phyloP scores from a whole-genome alignment of 495 filamentous ascomycete species.

The Penicillium crystallinum region DNA sequence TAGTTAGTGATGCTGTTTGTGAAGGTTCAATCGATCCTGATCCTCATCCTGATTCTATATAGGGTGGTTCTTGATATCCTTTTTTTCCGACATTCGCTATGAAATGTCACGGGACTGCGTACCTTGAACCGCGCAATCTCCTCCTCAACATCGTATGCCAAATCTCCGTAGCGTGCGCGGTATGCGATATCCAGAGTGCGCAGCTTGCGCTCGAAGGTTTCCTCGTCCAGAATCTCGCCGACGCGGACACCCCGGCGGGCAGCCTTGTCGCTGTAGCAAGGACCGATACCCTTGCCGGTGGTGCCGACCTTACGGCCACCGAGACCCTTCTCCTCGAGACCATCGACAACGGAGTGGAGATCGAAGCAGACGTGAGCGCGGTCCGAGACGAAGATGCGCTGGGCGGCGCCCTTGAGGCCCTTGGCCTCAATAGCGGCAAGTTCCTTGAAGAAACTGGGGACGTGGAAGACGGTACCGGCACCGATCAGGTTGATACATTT shows the following conservation, averaged over 20 bases:
- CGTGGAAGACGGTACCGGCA: slow-evolving; percentile 77
- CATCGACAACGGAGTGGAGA: slow-evolving; percentile 75
- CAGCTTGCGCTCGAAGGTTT: slow-evolving; percentile 68
- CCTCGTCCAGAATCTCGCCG: slow-evolving; percentile 68
- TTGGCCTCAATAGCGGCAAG: slow-evolving; percentile 64
- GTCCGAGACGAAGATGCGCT: slow-evolving; percentile 73
- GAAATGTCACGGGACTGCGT: slow-evolving; percentile 1
- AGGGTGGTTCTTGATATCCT: too few relatives aligned
- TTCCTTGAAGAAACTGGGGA: slow-evolving; percentile 85
- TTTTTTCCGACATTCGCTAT: neutral
- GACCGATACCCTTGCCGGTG: slow-evolving; percentile 65
- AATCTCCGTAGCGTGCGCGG: slow-evolving; percentile 67
- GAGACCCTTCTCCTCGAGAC: slow-evolving; percentile 72
- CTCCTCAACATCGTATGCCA: slow-evolving; percentile 73
- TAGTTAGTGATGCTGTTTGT: neutral
- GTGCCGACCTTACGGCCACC: slow-evolving; percentile 59
- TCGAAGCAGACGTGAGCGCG: slow-evolving; percentile 81
- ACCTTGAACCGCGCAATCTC: slow-evolving; percentile 68
- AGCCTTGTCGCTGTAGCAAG: slow-evolving; percentile 78
- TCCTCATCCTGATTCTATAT: neutral
- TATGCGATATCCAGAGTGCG: slow-evolving; percentile 60
- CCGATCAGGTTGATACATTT: slow-evolving; percentile 78
- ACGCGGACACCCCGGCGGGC: slow-evolving; percentile 69
- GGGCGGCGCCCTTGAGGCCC: slow-evolving; percentile 58
- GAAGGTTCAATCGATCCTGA: neutral